These are phyloP conservation scores for Colletotrichum sp. DNA, from an alignment of 2,329 filamentous ascomycete species.

Conservation along the genomic window DNA sequence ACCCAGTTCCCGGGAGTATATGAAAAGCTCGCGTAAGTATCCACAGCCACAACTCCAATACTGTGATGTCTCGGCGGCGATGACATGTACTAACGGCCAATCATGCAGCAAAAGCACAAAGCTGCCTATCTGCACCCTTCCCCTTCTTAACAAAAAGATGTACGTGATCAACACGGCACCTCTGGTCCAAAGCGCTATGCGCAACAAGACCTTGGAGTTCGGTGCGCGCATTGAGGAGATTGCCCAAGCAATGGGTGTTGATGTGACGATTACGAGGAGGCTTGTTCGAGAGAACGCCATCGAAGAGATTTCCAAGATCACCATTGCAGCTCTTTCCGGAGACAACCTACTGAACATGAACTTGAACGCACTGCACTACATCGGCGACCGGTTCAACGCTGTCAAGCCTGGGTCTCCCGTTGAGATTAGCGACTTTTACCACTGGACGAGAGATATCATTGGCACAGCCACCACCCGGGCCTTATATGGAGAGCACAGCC, in stretches of 20 bases:
- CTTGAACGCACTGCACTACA: constrained; percentile 35
- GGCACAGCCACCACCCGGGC: constrained; percentile 41
- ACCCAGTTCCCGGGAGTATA: constrained; percentile 40
- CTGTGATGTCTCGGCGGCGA: not conserved
- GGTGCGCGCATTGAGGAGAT: constrained; percentile 43
- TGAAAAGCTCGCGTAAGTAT: constrained; percentile 39
- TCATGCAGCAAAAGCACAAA: constrained; percentile 26
- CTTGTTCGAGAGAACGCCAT: constrained; percentile 39
- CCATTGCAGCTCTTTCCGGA: constrained; percentile 32
- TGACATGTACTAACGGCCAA: not conserved
- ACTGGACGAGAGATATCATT: constrained; percentile 42
- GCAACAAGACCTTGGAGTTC: constrained; percentile 40
- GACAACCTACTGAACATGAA: constrained; percentile 39
- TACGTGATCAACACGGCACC: constrained; percentile 50
- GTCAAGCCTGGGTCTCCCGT: constrained; percentile 7
- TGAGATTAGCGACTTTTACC: constrained; percentile 35
- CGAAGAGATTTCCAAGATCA: constrained; percentile 34
- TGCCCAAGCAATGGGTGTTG: constrained; percentile 27
- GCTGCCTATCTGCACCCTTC: constrained; percentile 47
- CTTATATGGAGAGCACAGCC: constrained; percentile 49
- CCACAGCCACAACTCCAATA: not conserved
- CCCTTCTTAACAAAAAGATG: constrained; percentile 45
- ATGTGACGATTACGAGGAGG: constrained; percentile 35
- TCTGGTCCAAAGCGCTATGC: constrained; percentile 43
- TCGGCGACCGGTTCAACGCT: constrained; percentile 33